Conservation (phyloP, 2,329 filamentous ascomycete genomes). For the Ophiostoma piceae region DNA sequence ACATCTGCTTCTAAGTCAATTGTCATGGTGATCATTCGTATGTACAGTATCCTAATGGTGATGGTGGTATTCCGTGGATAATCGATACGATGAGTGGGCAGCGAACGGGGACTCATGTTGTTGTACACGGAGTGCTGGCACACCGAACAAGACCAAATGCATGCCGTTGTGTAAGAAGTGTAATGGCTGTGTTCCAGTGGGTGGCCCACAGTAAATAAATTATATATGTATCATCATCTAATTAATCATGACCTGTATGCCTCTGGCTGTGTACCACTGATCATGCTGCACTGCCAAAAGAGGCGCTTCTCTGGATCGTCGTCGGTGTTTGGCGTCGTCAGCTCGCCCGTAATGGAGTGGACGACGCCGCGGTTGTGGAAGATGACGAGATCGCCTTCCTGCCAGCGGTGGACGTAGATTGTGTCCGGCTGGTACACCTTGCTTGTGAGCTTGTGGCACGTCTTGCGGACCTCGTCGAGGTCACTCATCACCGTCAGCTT, state of each 20-base stretch:
- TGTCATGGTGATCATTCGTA: too few species aligned
- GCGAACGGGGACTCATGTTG: too few species aligned
- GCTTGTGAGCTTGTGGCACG: constrained; percentile 2
- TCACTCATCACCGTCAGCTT: not conserved
- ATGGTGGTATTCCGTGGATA: too few species aligned
- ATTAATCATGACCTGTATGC: not conserved
- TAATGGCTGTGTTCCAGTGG: too few species aligned
- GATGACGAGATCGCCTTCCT: constrained; percentile 9
- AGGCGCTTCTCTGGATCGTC: constrained; percentile 6
- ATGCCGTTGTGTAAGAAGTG: too few species aligned
- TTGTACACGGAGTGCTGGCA: too few species aligned
- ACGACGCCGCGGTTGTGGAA: constrained; percentile 10
- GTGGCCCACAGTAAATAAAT: too few species aligned
- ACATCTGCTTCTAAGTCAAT: too few species aligned
- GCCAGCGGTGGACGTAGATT: constrained; percentile 8
- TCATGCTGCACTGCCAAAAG: constrained; percentile 14
- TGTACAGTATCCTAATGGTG: too few species aligned
- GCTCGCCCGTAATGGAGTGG: constrained; percentile 1
- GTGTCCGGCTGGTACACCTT: not conserved
- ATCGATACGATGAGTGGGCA: too few species aligned
- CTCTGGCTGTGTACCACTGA: not conserved
- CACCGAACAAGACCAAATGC: too few species aligned
- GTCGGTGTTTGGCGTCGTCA: not conserved
- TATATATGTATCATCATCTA: too few species aligned
- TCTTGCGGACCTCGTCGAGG: not conserved